Base-by-base conservation (phyloP, 129 eudicot genomes). In the Flaveria robusta region DNA sequence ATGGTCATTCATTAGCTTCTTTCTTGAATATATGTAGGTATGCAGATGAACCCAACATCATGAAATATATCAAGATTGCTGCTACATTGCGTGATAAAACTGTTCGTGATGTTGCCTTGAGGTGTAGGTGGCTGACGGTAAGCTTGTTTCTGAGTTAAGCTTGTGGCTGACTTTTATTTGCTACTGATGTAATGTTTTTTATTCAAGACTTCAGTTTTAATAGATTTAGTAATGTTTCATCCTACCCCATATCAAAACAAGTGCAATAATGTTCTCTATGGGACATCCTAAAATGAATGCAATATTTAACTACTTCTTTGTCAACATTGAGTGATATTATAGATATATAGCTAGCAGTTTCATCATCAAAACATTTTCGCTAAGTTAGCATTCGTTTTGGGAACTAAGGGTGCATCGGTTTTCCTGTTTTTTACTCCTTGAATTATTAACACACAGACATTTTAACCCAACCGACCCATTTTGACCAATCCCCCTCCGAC, bases 91-190 rank as follows among this genome's bases (percentile, higher is more conserved):
- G 83, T 68, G 96, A 92, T 75, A 92, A 92, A 87, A 92, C 98
- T 77, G 98, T 92, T 27, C 94, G 98, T 34, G 96, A 92, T 86
- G 98, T 92, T 81, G 96, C 98, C 71, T 83, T 92, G 75, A 87
- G 98, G 75, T 92, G 98, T 81, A 79, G 88, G 64, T 92, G 98
- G 98, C 83, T 92, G 92, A 83, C 73, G 89, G 98, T 92, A 81
- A 90, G 96, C 82, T 71, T 41, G 49, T 74, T 27, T 62, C 79
- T n/a, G n/a, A n/a, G n/a, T n/a, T n/a, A n/a, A n/a, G n/a, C n/a
- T n/a, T n/a, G n/a, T n/a, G n/a, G n/a, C n/a, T n/a, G n/a, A n/a
- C 34, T 34, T 31, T 37, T 29, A 3, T 71, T 62, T 47, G 11
- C 27, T 63, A 50, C 22, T 39, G 34, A 60, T 34, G 39, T 31